These are phyloP conservation scores for Zasmidium cellare DNA, from an alignment of 2,329 filamentous ascomycete genomes.

Conservation along the genomic window DNA sequence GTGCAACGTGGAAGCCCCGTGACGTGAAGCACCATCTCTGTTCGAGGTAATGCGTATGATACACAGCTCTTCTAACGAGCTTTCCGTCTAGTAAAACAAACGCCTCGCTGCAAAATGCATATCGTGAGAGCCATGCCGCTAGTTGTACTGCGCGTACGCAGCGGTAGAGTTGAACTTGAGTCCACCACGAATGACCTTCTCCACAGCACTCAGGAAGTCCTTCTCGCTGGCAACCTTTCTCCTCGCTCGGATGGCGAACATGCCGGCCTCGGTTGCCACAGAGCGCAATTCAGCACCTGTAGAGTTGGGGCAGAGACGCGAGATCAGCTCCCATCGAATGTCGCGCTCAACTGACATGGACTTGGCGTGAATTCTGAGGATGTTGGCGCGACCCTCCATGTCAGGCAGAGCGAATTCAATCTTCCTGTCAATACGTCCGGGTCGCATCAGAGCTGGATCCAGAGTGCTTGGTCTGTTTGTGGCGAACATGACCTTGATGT, in stretches of 20 bases:
- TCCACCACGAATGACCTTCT: conserved; percentile 99
- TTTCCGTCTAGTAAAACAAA: conserved; percentile 17
- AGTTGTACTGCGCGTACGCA: conserved; percentile 99
- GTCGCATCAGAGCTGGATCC: conserved; percentile 95
- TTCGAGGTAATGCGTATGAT: conserved; percentile 12
- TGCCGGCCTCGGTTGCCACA: conserved; percentile 96
- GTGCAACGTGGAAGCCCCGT: neutral
- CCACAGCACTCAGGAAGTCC: conserved; percentile 95
- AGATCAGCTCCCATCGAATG: conserved; percentile 98
- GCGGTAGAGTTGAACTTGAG: conserved; percentile 99
- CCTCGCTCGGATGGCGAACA: conserved; percentile 93
- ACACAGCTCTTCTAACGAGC: conserved; percentile 19
- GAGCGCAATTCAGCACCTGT: conserved; percentile 94
- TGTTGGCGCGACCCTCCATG: conserved; percentile 95
- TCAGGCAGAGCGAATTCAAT: conserved; percentile 98
- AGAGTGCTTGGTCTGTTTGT: conserved; percentile 95
- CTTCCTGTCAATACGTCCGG: conserved; percentile 96
- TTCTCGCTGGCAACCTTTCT: conserved; percentile 99
- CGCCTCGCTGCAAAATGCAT: conserved; percentile 17
- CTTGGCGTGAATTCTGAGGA: conserved; percentile 97
- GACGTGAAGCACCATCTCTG: neutral
- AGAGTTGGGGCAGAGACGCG: conserved; percentile 91
- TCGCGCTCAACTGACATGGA: conserved; percentile 99
- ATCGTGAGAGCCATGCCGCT: conserved; percentile 40
- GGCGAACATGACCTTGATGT: conserved; percentile 99